Evolutionary conservation across 2,329 filamentous ascomycete species (phyloP).

Genomic region (Didymella lethalis): DNA sequence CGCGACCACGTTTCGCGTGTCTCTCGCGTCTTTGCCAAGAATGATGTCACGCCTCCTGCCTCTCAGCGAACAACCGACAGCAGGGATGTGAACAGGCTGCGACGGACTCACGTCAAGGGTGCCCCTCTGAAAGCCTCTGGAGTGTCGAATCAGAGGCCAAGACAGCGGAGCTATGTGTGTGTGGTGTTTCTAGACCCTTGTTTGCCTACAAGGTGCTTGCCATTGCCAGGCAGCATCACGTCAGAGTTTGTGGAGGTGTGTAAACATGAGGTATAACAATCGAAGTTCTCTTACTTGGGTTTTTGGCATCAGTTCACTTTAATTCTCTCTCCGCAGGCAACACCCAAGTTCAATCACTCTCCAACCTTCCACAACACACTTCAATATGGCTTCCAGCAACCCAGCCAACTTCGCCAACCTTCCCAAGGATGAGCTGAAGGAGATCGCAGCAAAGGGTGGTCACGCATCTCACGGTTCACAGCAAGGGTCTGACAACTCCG

Average conservation of each 20-base stretch:
- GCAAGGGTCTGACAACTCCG: constrained; percentile 1
- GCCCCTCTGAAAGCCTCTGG: not conserved
- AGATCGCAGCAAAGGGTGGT: constrained; percentile 60
- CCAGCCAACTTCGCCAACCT: constrained; percentile 63
- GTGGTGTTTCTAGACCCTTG: constrained; percentile 8
- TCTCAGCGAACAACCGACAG: not conserved
- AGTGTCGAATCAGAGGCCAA: constrained; percentile 16
- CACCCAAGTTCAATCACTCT: not conserved
- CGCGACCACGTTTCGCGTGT: constrained; percentile 24
- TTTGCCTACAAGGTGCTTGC: constrained; percentile 18
- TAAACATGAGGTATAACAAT: constrained; percentile 25
- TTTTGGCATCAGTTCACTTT: not conserved
- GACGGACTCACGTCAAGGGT: constrained; percentile 6
- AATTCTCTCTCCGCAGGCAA: not conserved
- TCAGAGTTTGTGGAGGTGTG: constrained; percentile 24
- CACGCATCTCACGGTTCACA: constrained; percentile 49
- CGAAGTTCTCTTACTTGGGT: not conserved
- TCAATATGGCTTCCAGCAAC: constrained; percentile 54
- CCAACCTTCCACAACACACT: constrained; percentile 8
- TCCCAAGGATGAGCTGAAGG: constrained; percentile 58
- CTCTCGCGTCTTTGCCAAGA: constrained; percentile 7
- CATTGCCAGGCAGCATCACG: constrained; percentile 27
- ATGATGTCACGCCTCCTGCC: constrained; percentile 31
- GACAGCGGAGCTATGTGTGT: not conserved
- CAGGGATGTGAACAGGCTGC: constrained; percentile 34